Evolutionary conservation across 306 rosid species (phyloP), one percentile per base, ranked within the genome.

Genomic region (Quillaja saponaria): DNA sequence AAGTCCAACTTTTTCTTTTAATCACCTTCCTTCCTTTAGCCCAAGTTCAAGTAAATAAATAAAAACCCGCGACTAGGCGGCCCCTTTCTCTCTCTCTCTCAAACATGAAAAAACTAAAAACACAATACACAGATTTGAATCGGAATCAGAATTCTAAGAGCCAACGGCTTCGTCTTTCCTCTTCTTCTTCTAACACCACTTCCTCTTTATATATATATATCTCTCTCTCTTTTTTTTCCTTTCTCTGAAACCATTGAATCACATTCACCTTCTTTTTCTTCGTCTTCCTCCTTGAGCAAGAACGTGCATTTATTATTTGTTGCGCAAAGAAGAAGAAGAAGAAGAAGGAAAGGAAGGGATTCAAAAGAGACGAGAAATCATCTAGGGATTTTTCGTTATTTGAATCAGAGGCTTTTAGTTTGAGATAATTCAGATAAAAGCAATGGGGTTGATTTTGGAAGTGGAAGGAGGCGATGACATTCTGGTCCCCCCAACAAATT

Each of bases 401-500:
- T 39, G 44, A 12, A 39, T 8, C 44, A 8, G 12, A 39, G 13
- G 10, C 11, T 54, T 34, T 19, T 18, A 3, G 13, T 37, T 1
- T 15, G 7, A 35, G 34, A 28, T 6, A 9, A 7, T 5, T 14
- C 3, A 14, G 13, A 42, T 46, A 14, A 13, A 6, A 56, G 56
- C 47, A 40, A 80, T 88, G 90, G 85, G 75, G 11, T 3, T 80
- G 8, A 55, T 82, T 9, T 48, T 69, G 59, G 76, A 83, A 11
- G 75, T 41, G 48, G 58, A 17, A 7, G 78, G 48, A 6, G 13
- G 46, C 78, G 76, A 68, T 76, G 76, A 10, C 65, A 62, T 77
- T 66, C 62, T 91, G 74, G 25, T 79, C 58, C 90, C 96, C n/a
- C 96, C 96, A 7, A 9, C 74, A 1, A 91, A 91, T 71, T 91